A percentile compares a stretch with the other conserved stretches of the same genome.
These are phyloP conservation scores for Fomitopsis betulina DNA, from an alignment of 1,284 basidiomycete species.

Conservation along the genomic window DNA sequence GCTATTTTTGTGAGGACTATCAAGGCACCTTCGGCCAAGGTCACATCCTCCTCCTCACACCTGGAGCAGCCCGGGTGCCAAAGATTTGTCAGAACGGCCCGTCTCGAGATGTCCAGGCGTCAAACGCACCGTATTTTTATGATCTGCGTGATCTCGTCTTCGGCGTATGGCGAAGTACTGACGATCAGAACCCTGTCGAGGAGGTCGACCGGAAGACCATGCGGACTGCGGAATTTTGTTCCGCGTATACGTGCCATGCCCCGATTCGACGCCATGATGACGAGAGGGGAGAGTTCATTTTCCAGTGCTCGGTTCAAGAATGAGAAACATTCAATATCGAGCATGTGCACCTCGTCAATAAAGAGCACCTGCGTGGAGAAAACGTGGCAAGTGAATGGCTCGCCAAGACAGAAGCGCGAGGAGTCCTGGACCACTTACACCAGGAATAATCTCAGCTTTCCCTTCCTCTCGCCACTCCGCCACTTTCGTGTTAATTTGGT, in stretches of 20 bases:
- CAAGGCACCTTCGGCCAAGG: constrained; percentile 72
- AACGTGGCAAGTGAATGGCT: background rate
- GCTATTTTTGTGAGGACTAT: constrained; percentile 85
- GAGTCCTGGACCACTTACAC: constrained; percentile 55
- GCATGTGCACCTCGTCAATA: constrained; percentile 98
- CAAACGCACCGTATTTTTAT: constrained; percentile 81
- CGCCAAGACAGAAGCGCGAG: background rate
- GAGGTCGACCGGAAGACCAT: constrained; percentile 93
- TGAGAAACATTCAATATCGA: constrained; percentile 99
- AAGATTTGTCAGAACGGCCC: background rate
- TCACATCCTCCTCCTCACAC: constrained; percentile 95
- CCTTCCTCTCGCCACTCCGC: constrained; percentile 98
- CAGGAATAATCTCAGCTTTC: constrained; percentile 96
- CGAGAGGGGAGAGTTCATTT: constrained; percentile 88
- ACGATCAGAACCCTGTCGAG: constrained; percentile 96
- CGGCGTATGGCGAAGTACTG: constrained; percentile 85
- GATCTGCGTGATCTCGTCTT: constrained; percentile 87
- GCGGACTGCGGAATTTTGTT: constrained; percentile 91
- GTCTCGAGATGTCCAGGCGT: constrained; percentile 3
- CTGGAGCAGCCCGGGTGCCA: constrained; percentile 34
- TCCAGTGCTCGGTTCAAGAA: constrained; percentile 97
- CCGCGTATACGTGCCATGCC: constrained; percentile 95
- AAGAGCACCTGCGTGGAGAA: constrained; percentile 64
- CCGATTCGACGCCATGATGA: constrained; percentile 98
- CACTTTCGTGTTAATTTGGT: constrained; percentile 96